Conservation (phyloP, 2,329 filamentous ascomycete genomes). For the Colletotrichum sp. region DNA sequence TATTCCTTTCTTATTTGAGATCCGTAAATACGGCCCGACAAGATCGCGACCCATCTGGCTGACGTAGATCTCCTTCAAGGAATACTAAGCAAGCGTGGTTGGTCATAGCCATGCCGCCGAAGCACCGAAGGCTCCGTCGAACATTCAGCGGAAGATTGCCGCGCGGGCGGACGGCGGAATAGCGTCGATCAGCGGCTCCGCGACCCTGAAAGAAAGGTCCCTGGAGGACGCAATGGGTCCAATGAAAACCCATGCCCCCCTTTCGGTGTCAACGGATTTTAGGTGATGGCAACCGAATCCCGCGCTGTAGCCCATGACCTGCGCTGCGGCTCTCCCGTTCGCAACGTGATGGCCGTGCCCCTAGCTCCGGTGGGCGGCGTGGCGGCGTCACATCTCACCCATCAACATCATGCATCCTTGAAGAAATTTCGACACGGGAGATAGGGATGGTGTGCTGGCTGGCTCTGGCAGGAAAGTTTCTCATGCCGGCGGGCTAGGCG, state of each 20-base stretch:
- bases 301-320: not conserved
- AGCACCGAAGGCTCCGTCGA: not conserved
- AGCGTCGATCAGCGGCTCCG: constrained; percentile 13
- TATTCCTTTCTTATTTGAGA: not conserved
- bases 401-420: not conserved
- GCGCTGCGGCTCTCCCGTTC: not conserved
- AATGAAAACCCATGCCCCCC: not conserved
- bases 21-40: not conserved
- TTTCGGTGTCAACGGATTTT: not conserved
- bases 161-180: not conserved
- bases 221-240: not conserved
- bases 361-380: not conserved
- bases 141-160: not conserved
- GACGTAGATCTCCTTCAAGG: constrained; percentile 2
- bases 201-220: not conserved
- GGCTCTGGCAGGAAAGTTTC: not conserved
- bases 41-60: not conserved
- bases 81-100: not conserved
- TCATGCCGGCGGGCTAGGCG: not conserved
- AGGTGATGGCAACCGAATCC: not conserved
- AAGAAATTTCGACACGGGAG: not conserved
- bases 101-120: not conserved
- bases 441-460: not conserved
- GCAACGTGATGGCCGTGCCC: not conserved
- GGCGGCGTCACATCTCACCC: not conserved